These are phyloP conservation scores for Hypoxylon cercidicola DNA, from an alignment of 495 filamentous ascomycete genomes.

Conservation along the genomic window DNA sequence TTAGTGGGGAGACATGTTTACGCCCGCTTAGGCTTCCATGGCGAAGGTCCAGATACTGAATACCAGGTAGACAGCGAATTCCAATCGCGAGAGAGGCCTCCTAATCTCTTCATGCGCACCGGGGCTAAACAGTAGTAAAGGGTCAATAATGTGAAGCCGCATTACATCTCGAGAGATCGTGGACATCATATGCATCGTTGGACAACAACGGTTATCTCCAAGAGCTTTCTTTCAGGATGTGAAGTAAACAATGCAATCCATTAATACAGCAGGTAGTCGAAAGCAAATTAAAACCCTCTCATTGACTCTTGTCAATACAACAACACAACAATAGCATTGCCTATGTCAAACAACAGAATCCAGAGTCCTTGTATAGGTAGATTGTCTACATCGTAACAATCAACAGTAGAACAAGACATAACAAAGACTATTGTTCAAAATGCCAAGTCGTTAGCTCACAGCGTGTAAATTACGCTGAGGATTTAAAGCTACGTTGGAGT, in stretches of 20 bases:
- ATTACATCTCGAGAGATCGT: no score
- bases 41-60: constrained; percentile 43
- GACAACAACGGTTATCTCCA: no score
- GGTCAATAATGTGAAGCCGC: no score
- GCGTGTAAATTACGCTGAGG: no score
- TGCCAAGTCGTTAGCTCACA: no score
- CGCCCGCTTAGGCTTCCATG: constrained; percentile 50
- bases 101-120: constrained; percentile 54
- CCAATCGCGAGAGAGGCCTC: constrained; percentile 36
- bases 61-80: constrained; percentile 55
- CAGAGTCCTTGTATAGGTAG: neutral
- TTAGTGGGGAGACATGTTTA: constrained; percentile 56
- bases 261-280: neutral
- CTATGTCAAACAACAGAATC: neutral
- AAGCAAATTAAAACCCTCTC: neutral
- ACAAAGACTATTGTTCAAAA: neutral
- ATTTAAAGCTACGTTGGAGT: no score
- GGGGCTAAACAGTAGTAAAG: neutral
- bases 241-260: no score
- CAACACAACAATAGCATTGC: neutral
- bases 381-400: neutral
- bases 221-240: no score
- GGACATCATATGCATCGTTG: no score
- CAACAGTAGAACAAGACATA: neutral
- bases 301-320: neutral